Evolutionary conservation across 2,329 filamentous ascomycete genomes (phyloP).

Genomic region (Cercospora beticola): DNA sequence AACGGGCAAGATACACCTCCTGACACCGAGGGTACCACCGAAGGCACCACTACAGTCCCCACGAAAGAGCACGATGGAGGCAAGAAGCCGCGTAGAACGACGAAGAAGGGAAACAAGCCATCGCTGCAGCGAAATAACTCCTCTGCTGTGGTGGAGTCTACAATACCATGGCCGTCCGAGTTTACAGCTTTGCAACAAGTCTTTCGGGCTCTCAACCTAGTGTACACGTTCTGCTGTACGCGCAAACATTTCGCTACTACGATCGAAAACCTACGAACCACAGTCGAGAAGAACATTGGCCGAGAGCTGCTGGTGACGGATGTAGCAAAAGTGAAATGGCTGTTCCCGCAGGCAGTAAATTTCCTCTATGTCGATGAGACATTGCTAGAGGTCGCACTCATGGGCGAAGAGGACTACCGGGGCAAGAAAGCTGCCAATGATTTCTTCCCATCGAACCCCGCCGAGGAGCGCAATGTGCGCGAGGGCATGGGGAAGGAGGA

Average conservation of each 20-base stretch:
- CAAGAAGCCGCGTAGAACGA: slow-evolving; percentile 50
- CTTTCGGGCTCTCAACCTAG: slow-evolving; percentile 82
- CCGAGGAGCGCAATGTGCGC: slow-evolving; percentile 38
- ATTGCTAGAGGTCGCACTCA: slow-evolving; percentile 75
- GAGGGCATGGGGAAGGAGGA: slow-evolving; percentile 41
- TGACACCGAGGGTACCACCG: slow-evolving; percentile 26
- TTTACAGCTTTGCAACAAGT: slow-evolving; percentile 73
- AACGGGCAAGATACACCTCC: slow-evolving; percentile 10
- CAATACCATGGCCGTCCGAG: slow-evolving; percentile 69
- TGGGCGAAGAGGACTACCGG: slow-evolving; percentile 66
- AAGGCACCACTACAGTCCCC: slow-evolving; percentile 46
- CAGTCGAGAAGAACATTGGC: slow-evolving; percentile 81
- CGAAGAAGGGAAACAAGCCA: slow-evolving; percentile 43
- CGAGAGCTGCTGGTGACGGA: slow-evolving; percentile 70
- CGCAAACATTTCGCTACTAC: slow-evolving; percentile 90
- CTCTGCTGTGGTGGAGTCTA: slow-evolving; percentile 52
- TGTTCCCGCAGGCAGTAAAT: slow-evolving; percentile 74
- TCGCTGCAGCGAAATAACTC: slow-evolving; percentile 48
- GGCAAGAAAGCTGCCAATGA: slow-evolving; percentile 57
- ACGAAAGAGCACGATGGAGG: slow-evolving; percentile 60
- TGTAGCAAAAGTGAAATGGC: slow-evolving; percentile 74
- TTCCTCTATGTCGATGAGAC: slow-evolving; percentile 86
- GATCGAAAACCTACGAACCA: slow-evolving; percentile 79
- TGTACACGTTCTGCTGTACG: slow-evolving; percentile 92
- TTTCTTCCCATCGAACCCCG: slow-evolving; percentile 46